Conservation (phyloP, 1,284 basidiomycete genomes). For the Sanghuangporus weigelae region DNA sequence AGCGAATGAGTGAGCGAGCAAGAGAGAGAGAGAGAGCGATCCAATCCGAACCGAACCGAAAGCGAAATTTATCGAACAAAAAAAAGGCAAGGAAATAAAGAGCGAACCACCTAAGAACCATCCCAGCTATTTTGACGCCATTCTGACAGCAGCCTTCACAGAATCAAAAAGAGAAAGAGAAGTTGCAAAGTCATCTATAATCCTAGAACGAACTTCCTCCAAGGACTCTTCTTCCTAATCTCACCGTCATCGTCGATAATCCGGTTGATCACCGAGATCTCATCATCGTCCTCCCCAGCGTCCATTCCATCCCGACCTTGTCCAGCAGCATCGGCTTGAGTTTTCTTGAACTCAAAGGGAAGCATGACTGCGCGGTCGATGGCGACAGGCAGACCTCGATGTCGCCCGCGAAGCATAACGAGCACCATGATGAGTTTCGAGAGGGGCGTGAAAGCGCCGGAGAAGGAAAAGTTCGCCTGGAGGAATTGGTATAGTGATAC, state of each 20-base stretch:
- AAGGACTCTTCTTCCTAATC: background rate
- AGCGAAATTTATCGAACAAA: too few species aligned
- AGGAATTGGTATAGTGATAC: background rate
- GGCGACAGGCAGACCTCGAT: conserved; percentile 84
- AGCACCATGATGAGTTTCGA: conserved; percentile 83
- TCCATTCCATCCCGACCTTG: background rate
- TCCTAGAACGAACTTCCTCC: background rate
- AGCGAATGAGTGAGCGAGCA: background rate
- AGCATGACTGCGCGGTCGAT: conserved; percentile 84
- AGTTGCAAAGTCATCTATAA: too few species aligned
- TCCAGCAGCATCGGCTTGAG: background rate
- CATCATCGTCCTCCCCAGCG: background rate
- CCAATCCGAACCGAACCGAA: background rate
- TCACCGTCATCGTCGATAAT: background rate
- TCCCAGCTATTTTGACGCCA: too few species aligned
- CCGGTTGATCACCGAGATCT: background rate
- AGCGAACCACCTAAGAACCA: too few species aligned
- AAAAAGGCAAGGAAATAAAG: too few species aligned
- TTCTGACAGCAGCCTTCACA: too few species aligned
- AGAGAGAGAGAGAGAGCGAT: background rate
- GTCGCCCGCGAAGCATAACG: conserved; percentile 92
- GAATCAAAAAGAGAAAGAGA: too few species aligned
- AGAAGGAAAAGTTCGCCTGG: conserved; percentile 74
- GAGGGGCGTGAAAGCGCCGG: conserved; percentile 71
- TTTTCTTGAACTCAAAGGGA: conserved; percentile 47